Evolutionary conservation across 1,284 basidiomycete species (phyloP), one percentile per base, ranked within the genome.

Genomic region (Wallemia mellicola): DNA sequence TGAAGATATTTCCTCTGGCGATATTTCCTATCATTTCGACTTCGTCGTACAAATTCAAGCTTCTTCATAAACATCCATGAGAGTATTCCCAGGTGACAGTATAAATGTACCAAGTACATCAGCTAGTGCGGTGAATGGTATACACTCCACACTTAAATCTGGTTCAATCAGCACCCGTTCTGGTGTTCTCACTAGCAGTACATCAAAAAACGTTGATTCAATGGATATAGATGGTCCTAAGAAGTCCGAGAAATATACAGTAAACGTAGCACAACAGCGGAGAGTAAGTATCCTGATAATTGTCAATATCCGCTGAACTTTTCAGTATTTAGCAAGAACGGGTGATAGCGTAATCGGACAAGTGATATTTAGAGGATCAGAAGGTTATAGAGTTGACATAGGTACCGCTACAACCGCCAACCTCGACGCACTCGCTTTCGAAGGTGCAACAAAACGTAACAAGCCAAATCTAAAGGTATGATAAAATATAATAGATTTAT

Each of bases 381-480:
- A 88, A 65, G 79, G 78, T 3, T 88, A 78, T 73, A 76, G 83
- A 38, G 81, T 87, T 26, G 85, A 88, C 67, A 83, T 88, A 63
- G 85, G 83, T 1, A 73, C 79, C 28, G 81, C 84, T 22, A 83
- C 87, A 65, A 71, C 73, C 38, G 86, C 84, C 0, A 76, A 77
- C 15, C 69, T 88, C 58, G 85, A 87, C 63, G 81, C 76, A 0
- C 74, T 88, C 17, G 84, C 85, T 1, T 88, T 88, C 65, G 84
- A 88, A 68, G 81, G 83, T 1, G 86, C 83, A 2, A 83, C 82
- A 24, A 87, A 85, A 72, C 71, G 85, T 60, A 87, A 82, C 65
- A 79, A 78, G 68, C 86, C 85, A 33, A 83, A 83, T 68, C 73
- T 88, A 58, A 87, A 85, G 73, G 85, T 82, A 61, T 19, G 64